Conservation (phyloP, 73 alveolate species). For the Symbiodinium pilosum region DNA sequence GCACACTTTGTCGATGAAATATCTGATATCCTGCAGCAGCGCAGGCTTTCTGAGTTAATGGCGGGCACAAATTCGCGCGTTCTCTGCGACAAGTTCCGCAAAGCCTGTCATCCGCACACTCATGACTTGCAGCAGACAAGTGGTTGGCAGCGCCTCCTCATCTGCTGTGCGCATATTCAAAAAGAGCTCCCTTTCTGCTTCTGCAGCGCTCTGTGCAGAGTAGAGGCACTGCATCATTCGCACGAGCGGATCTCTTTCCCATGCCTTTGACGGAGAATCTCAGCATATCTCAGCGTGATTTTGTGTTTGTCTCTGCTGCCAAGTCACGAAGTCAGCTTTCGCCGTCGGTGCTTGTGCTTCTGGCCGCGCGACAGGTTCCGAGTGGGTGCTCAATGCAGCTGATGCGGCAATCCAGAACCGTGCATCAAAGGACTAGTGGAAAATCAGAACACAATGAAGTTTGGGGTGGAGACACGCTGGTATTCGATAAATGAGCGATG, state of each 20-base stretch:
- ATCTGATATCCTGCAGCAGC: background rate
- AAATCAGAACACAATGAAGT: too few relatives aligned
- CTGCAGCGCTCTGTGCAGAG: slow-evolving; percentile 38
- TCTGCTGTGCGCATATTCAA: slow-evolving; percentile 27
- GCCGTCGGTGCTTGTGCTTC: background rate
- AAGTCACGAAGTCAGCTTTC: background rate
- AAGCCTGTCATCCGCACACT: background rate
- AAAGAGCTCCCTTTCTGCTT: slow-evolving; percentile 14
- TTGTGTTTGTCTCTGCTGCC: background rate
- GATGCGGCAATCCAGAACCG: too few relatives aligned
- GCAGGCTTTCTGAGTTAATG: background rate
- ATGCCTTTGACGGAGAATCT: too few relatives aligned
- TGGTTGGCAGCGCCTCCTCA: slow-evolving; percentile 13
- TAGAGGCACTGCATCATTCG: slow-evolving; percentile 58
- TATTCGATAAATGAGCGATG: too few relatives aligned
- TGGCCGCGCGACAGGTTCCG: too few relatives aligned
- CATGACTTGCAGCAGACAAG: background rate
- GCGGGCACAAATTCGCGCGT: slow-evolving; percentile 62
- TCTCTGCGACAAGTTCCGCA: slow-evolving; percentile 7
- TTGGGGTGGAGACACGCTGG: too few relatives aligned
- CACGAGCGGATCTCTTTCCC: slow-evolving; percentile 59
- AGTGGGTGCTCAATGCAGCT: too few relatives aligned
- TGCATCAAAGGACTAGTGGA: too few relatives aligned
- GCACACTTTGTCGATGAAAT: too few relatives aligned
- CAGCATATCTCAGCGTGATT: background rate